phyloP scores from a whole-genome alignment of 208 protist genomes.

The Leishmania martiniquensis region DNA sequence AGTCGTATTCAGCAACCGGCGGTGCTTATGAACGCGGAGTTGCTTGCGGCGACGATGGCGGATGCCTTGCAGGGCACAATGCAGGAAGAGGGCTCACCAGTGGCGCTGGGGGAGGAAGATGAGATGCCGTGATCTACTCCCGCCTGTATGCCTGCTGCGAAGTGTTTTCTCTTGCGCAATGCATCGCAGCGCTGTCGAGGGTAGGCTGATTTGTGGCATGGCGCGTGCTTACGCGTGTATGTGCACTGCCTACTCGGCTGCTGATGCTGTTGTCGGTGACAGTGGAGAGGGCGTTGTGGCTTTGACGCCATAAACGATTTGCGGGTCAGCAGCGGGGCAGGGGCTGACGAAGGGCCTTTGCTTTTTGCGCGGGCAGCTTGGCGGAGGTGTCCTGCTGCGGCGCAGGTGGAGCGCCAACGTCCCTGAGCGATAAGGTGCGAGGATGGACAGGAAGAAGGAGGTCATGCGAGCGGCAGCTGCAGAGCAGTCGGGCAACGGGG shows the following conservation, averaged over 20 bases:
- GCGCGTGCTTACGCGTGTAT: neutral
- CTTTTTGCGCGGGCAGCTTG: neutral
- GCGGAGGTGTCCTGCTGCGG: neutral
- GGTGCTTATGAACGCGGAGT: conserved; percentile 23
- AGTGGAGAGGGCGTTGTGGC: neutral
- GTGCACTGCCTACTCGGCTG: neutral
- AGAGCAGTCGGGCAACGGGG: neutral
- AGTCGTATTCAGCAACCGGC: conserved; percentile 26
- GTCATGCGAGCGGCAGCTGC: neutral
- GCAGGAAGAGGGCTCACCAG: neutral
- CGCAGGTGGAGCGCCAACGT: neutral
- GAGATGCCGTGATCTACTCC: neutral
- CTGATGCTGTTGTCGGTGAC: neutral
- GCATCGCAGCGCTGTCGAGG: neutral
- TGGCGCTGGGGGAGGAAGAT: conserved; percentile 3
- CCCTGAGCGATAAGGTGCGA: neutral
- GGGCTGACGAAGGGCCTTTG: neutral
- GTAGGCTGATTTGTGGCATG: neutral
- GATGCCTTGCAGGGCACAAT: conserved; percentile 18
- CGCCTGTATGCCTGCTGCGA: neutral
- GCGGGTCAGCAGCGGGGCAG: neutral
- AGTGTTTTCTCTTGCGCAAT: neutral
- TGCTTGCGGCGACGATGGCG: conserved; percentile 23
- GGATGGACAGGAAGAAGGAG: neutral
- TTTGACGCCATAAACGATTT: neutral